Base-by-base conservation (phyloP, 2,329 filamentous ascomycete species). In the Fusarium sp. region DNA sequence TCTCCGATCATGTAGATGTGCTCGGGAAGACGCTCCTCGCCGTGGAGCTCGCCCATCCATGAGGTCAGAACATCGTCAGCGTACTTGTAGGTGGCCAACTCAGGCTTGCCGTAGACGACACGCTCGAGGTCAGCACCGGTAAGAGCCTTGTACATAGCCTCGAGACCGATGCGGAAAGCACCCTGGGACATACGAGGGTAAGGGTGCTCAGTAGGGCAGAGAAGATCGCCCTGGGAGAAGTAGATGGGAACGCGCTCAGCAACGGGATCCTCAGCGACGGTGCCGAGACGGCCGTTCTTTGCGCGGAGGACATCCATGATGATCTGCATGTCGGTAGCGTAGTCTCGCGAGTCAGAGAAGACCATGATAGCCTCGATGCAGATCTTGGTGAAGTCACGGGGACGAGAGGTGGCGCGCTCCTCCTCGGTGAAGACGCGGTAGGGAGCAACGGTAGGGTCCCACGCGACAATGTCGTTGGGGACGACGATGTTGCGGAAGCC, bases 321-420 rank as follows among this genome's bases (percentile, higher is more conserved):
- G 77, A 98, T 86, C 80, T 96, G 92, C 18, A 90, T 89, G 81
- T 97, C 95, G 22, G 97, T 88, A 2, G 93, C 94, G 94, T 95
- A 98, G 85, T 98, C 95, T 66, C 95, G 90, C 6, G 95, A 94
- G 82, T 98, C 95, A 80, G 96, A 96, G 86, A 95, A 97, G 20
- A 97, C 93, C 79, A 98, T 92, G 39, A 98, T 89, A 15, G 94
- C 94, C 78, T 96, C 94, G 74, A 98, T 92, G 77, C 93, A 94
- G 60, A 95, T 87, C 84, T 93, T 90, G 79, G 86, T 87, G 84
- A 94, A 94, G 84, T 94, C 92, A 44, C 90, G 89, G 20, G 92
- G 92, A 54, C 88, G 88, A 47, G 92, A 92, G 28, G 90, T 88
- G 8, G 87, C 88, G 54, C 90, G 89, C 83, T 94, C 92, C 39